Evolutionary conservation across 1,139 yeast genomes (phyloP), one percentile per base, ranked within the genome.

Genomic region (Taiozyma onychis): DNA sequence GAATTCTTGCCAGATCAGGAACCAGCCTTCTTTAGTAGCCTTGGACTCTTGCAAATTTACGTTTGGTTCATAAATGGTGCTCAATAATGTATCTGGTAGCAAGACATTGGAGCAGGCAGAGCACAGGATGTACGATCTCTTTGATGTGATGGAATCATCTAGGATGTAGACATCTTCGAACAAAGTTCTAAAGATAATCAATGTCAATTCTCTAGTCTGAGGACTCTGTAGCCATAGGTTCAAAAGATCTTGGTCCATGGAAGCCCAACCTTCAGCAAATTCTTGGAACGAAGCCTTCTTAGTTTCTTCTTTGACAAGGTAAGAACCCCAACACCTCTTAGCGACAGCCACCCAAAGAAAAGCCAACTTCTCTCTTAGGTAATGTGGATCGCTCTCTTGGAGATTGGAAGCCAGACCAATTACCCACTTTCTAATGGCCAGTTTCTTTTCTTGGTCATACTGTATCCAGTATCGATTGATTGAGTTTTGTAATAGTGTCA

Each of bases 81-180:
- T 77, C 54, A 91, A 75, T 8, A 88, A 76, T 9, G 74, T 72
- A 55, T 81, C 81, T 0, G 96, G 88, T 1, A 95, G 83, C 10
- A 89, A 83, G 24, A 90, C 80, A 67, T 89, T 86, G 18, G 91
- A 87, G 66, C 96, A 84, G 50, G 89, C 77, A 46, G 95, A 91
- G 51, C 86, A 85, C 48, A 95, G 75, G 3, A 86, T 77, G n/a
- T 83, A 77, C 50, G 87, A 81, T 62, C 98, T 77, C 60, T 83
- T 85, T 43, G 93, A 77, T 2, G 97, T 97, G 16, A 88, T 78
- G 22, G 97, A 87, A 63, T 93, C 99, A 59, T 93, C 99, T 48
- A 93, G 75, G 48, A 93, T 72, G 63, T 90, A 95, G n/a, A 91
- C 80, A 65, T 95, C 99, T 69, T 95, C 99, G 63, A 93, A 93